These are phyloP conservation scores for Phylloporus scabripes DNA, from an alignment of 768 basidiomycete genomes.

Conservation along the genomic window DNA sequence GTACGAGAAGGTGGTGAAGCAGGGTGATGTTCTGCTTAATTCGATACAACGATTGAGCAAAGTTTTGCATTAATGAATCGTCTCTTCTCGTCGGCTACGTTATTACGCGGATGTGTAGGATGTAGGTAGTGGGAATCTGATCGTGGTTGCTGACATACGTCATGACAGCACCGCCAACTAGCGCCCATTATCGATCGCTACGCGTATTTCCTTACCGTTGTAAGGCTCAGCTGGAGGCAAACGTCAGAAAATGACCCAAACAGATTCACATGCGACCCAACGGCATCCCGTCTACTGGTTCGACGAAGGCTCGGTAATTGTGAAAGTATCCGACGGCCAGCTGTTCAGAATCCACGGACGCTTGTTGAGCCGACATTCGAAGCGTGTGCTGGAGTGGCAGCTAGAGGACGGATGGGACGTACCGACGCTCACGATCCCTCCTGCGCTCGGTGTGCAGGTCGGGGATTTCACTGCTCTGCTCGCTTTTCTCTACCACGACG, in stretches of 20 bases:
- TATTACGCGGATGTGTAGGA: neutral
- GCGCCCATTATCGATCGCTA: conserved; percentile 5
- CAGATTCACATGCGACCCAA: neutral
- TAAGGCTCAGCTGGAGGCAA: conserved; percentile 3
- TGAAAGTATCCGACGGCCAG: conserved; percentile 36
- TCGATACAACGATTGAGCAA: conserved; percentile 86
- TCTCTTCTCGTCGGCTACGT: neutral
- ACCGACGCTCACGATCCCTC: conserved; percentile 31
- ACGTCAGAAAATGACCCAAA: neutral
- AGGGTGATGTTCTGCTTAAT: conserved; percentile 86
- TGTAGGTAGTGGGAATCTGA: neutral
- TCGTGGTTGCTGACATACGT: neutral
- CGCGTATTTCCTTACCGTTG: conserved; percentile 6
- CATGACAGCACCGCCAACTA: neutral
- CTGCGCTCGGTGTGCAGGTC: conserved; percentile 33
- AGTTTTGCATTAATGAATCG: conserved; percentile 54
- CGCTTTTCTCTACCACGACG: conserved; percentile 63
- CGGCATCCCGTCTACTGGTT: conserved; percentile 58
- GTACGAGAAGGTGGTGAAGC: conserved; percentile 89
- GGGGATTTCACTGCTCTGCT: conserved; percentile 53
- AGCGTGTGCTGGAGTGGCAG: conserved; percentile 2
- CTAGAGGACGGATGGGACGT: conserved; percentile 2
- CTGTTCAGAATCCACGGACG: conserved; percentile 55
- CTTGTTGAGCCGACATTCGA: conserved; percentile 50
- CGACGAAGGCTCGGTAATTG: conserved; percentile 55